Evolutionary conservation across 208 protist species (phyloP).

Genomic region (Leishmania mexicana): DNA sequence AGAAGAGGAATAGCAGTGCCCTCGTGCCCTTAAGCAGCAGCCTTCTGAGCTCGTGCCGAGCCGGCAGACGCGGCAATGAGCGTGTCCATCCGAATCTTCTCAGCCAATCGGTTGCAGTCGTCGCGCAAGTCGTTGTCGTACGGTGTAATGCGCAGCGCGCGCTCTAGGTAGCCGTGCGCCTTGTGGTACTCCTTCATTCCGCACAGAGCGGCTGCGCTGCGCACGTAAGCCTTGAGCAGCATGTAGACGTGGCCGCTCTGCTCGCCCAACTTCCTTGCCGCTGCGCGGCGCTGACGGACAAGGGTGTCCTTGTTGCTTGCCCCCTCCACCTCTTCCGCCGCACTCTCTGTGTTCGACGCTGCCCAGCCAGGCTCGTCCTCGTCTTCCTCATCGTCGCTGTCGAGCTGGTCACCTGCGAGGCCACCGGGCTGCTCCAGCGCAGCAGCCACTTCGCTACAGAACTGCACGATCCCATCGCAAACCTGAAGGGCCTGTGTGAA

Average conservation of each 20-base stretch:
- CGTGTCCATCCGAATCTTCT: constrained; percentile 91
- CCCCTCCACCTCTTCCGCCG: background rate
- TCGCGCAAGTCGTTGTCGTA: constrained; percentile 92
- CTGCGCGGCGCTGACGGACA: constrained; percentile 50
- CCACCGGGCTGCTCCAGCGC: constrained; percentile 77
- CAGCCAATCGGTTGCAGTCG: constrained; percentile 82
- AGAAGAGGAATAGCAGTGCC: background rate
- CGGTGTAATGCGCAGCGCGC: constrained; percentile 88
- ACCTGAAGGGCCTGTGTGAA: constrained; percentile 77
- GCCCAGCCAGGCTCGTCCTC: constrained; percentile 40
- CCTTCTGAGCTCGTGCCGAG: background rate
- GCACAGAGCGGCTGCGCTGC: constrained; percentile 79
- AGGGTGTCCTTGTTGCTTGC: constrained; percentile 32
- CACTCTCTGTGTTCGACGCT: background rate
- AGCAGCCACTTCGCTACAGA: constrained; percentile 82
- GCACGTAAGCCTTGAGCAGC: constrained; percentile 92
- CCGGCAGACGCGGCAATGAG: constrained; percentile 72
- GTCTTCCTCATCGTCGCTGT: constrained; percentile 90
- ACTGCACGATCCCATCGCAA: constrained; percentile 62
- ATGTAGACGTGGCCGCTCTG: constrained; percentile 88
- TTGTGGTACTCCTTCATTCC: constrained; percentile 79
- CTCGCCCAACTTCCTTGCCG: constrained; percentile 68
- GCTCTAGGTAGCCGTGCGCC: constrained; percentile 76
- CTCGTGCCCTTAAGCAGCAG: constrained; percentile 3
- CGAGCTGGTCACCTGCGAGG: constrained; percentile 45